Base-by-base conservation (phyloP, 192 early-diverging fungal species). In the Coemansia sp. region DNA sequence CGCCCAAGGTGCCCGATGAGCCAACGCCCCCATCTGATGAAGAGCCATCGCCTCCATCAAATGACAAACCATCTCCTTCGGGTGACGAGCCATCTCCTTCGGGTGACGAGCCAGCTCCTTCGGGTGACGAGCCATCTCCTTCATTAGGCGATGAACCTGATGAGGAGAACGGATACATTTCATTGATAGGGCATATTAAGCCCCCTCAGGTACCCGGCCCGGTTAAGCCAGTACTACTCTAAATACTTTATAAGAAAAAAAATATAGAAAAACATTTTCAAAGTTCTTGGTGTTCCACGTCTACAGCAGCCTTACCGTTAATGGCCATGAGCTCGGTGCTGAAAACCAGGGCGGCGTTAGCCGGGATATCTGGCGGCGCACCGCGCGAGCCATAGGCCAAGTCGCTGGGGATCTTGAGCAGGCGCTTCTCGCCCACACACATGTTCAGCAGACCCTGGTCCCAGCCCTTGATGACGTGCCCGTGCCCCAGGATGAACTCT, bases 391-490 rank as follows among this genome's bases (percentile, higher is more conserved):
- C 93, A 65, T 96, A 94, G 6, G 83, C 92, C 83, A 86, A 89
- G 64, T 92, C 93, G 57, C 90, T 84, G 13, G 90, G 88, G 64
- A 95, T 95, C 45, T 85, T 84, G 19, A 98, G 83, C 60, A 78
- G 87, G 33, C 94, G 93, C 63, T 88, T 86, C 81, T 97, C 90
- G 57, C 94, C 94, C 29, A 97, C 74, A 39, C 91, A 93, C 88
- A 98, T 89, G 73, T 93, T 84, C 21, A 93, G 91, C 50, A 98
- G 89, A 74, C 94, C 95, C 83, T 89, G 84, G 74, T 88, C 88
- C 91, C 91, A 91, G 35, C 90, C 93, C 64, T 88, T 83, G 68
- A 98, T 98, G 63, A 98, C 95, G 59, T 88, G 92, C 9, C 93
- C 93, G n/a, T 93, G 91, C 66, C 96, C 96, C 66, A 98, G 91